Evolutionary conservation across 2,329 filamentous ascomycete species (phyloP), one percentile per base, ranked within the genome.

Genomic region (Aureobasidium sp.): DNA sequence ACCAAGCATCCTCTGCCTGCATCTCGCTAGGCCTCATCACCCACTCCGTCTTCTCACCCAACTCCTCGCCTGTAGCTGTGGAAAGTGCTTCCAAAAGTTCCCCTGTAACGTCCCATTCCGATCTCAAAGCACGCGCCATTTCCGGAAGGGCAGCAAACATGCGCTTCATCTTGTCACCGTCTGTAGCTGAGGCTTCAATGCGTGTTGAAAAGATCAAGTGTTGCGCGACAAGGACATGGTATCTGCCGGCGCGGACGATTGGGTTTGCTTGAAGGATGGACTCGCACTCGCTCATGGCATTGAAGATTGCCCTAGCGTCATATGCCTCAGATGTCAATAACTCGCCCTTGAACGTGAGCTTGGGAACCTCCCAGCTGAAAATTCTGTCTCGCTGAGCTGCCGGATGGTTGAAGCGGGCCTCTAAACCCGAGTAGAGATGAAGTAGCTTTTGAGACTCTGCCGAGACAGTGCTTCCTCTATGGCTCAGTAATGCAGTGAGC

Each of bases 1-100:
- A 46, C 59, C 59, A 61, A 37, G 59, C 59, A 36, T 53, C 59
- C n/a, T 61, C 47, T n/a, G 8, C 50, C 20, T 52, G n/a, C 47
- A 52, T 29, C 36, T 61, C 47, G 17, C 24, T 52, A 3, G 59
- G 59, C 37, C 59, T 46, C 17, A 17, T 39, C n/a, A 61, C 29
- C 59, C 37, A 61, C 2, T 53, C 39, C 6, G 39, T 53, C 39
- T 53, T 52, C 17, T 17, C 24, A 8, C 24, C 36, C 29, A 51
- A 10, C 13, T 60, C 27, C 15, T 41, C 27, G 13, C 44, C 44
- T 6, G 44, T 10, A 15, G 27, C n/a, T 29, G 36, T 17, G 5
- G 57, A 51, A 4, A 51, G 20, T 24, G 57, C 57, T 43, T 51
- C 36, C 36, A 60, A n/a, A 1, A 43, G 17, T 12, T 51, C 46